Conservation (phyloP, 805 yeast genomes). For the Ogataea saltuana region DNA sequence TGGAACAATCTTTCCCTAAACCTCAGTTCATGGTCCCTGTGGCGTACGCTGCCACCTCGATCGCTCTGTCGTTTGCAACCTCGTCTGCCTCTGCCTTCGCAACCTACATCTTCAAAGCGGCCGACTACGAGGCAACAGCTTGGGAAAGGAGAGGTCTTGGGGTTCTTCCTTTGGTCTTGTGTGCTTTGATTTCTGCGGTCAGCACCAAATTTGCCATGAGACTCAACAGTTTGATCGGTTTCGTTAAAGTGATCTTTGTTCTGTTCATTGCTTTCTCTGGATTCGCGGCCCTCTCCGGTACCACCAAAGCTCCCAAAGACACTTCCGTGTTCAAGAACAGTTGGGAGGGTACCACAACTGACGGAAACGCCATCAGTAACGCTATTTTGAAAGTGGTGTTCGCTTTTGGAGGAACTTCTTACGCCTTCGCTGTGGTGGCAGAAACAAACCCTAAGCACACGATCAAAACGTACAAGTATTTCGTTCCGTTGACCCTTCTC, state of each 20-base stretch:
- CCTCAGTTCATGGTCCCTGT: slow-evolving; percentile 70
- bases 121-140: slow-evolving; percentile 61
- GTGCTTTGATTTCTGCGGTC: slow-evolving; percentile 61
- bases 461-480: slow-evolving; percentile 61
- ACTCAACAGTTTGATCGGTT: slow-evolving; percentile 65
- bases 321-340: slow-evolving; percentile 36
- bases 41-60: slow-evolving; percentile 67
- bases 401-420: slow-evolving; percentile 43
- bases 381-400: slow-evolving; percentile 47
- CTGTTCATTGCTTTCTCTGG: slow-evolving; percentile 73
- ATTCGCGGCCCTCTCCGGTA: slow-evolving; percentile 81
- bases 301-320: slow-evolving; percentile 40
- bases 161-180: slow-evolving; percentile 68
- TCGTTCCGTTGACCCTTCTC: slow-evolving; percentile 74
- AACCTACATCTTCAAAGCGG: slow-evolving; percentile 73
- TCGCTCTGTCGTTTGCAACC: slow-evolving; percentile 83
- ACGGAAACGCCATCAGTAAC: slow-evolving; percentile 43
- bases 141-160: slow-evolving; percentile 83
- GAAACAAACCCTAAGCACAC: slow-evolving; percentile 41
- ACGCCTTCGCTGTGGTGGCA: slow-evolving; percentile 40
- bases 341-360: slow-evolving; percentile 43
- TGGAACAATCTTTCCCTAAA: slow-evolving; percentile 66
- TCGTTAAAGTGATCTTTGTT: slow-evolving; percentile 72
- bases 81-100: slow-evolving; percentile 83
- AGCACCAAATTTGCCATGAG: slow-evolving; percentile 66